Evolutionary conservation across 2,329 filamentous ascomycete species (phyloP).

Genomic region (Colletotrichum echinochloae): DNA sequence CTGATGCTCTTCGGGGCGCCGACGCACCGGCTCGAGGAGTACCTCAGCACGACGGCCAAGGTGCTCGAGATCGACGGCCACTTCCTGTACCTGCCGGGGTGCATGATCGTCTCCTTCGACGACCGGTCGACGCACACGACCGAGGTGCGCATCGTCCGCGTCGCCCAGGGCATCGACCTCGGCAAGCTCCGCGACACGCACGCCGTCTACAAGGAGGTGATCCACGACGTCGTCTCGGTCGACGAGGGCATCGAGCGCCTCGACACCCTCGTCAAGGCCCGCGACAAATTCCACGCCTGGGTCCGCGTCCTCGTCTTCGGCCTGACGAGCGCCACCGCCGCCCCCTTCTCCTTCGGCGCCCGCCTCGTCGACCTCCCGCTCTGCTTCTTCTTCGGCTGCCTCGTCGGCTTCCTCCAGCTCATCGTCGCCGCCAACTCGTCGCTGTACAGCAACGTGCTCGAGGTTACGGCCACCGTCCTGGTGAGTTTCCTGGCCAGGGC

Average conservation of each 20-base stretch:
- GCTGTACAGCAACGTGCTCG: constrained; percentile 75
- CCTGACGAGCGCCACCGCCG: constrained; percentile 77
- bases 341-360: constrained; percentile 80
- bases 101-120: constrained; percentile 93
- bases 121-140: constrained; percentile 74
- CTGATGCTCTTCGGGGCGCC: constrained; percentile 91
- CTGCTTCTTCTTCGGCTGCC: constrained; percentile 75
- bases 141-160: constrained; percentile 73
- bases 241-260: constrained; percentile 68
- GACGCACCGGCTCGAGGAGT: constrained; percentile 90
- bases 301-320: constrained; percentile 75
- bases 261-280: constrained; percentile 65
- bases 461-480: constrained; percentile 70
- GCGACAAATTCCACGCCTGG: constrained; percentile 65
- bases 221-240: constrained; percentile 69
- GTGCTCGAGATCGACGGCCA: constrained; percentile 89
- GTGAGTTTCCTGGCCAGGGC: constrained; percentile 73
- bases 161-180: constrained; percentile 68
- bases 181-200: constrained; percentile 72
- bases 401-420: constrained; percentile 77
- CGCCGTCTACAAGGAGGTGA: constrained; percentile 73
- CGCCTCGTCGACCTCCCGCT: constrained; percentile 79
- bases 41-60: constrained; percentile 85
- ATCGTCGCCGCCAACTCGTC: constrained; percentile 76
- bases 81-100: constrained; percentile 89